Conservation (phyloP, 164 flowering plant genomes). For the Stephania cephalantha region DNA sequence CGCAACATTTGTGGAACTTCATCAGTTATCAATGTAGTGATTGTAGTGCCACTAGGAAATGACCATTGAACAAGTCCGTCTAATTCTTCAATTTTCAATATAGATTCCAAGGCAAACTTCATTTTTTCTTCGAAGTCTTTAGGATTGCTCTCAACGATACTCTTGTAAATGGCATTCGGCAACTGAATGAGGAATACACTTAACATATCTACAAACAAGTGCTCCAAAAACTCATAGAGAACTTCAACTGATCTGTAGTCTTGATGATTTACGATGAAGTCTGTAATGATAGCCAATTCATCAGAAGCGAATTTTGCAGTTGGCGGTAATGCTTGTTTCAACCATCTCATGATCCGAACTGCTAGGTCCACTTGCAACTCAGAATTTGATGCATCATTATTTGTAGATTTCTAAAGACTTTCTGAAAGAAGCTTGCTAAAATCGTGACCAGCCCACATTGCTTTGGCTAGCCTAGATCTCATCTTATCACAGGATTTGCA, state of each 20-base stretch:
- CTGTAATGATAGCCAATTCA: background rate
- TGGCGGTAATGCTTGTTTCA: background rate
- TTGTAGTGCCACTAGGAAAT: background rate
- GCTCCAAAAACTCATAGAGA: background rate
- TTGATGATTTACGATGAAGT: background rate
- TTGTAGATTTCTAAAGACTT: background rate
- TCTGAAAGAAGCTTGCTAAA: background rate
- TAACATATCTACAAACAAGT: background rate
- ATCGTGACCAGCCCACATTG: background rate
- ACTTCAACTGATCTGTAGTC: background rate
- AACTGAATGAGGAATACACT: background rate
- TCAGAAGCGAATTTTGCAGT: background rate
- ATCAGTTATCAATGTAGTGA: background rate
- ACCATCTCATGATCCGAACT: background rate
- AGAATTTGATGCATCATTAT: too few relatives aligned
- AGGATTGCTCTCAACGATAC: background rate
- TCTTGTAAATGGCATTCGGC: background rate
- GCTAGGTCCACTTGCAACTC: background rate
- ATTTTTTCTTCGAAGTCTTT: background rate
- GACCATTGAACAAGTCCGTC: slow-evolving; percentile 1
- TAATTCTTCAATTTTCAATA: background rate
- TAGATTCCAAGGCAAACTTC: background rate
- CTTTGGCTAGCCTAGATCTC: slow-evolving; percentile 5
- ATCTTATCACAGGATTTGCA: background rate
- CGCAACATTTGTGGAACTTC: background rate